Evolutionary conservation across 257 asterid species (phyloP).

Genomic region (Primulina tabacum): DNA sequence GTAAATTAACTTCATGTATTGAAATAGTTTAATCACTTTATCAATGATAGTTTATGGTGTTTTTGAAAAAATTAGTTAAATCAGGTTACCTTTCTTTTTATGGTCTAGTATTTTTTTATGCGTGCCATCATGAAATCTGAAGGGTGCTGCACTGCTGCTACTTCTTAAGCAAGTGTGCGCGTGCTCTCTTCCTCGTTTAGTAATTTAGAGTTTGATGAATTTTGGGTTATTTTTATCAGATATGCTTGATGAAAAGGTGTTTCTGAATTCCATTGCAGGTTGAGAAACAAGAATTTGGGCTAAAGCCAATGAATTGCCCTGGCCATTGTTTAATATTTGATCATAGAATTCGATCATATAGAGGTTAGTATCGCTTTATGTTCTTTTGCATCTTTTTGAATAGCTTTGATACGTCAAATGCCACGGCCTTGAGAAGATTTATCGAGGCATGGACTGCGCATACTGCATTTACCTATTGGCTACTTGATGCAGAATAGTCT

Average conservation of each 20-base stretch:
- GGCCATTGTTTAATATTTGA: conserved; percentile 98
- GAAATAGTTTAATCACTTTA: background rate
- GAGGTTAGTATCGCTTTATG: conserved; percentile 53
- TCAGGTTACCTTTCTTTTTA: background rate
- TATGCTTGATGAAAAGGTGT: conserved; percentile 19
- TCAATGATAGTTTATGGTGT: background rate
- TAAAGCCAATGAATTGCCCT: conserved; percentile 99
- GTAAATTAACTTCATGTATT: background rate
- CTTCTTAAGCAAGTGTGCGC: background rate
- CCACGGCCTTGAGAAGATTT: conserved; percentile 15
- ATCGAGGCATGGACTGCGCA: background rate
- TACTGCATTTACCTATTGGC: background rate
- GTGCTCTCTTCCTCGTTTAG: background rate
- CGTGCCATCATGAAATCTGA: background rate
- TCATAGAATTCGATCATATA: conserved; percentile 92
- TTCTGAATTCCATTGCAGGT: conserved; percentile 51
- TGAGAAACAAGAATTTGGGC: conserved; percentile 94
- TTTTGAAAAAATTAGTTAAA: background rate
- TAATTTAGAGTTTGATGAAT: conserved; percentile 7
- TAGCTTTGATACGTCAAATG: conserved; percentile 12
- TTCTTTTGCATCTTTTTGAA: conserved; percentile 17
- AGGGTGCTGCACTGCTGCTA: background rate
- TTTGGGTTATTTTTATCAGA: conserved; percentile 18
- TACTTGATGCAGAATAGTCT: conserved; percentile 9
- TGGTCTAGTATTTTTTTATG: too few species aligned